Evolutionary conservation across 2,329 filamentous ascomycete genomes (phyloP), one percentile per base, ranked within the genome.

Genomic region (Colletotrichum sp.): DNA sequence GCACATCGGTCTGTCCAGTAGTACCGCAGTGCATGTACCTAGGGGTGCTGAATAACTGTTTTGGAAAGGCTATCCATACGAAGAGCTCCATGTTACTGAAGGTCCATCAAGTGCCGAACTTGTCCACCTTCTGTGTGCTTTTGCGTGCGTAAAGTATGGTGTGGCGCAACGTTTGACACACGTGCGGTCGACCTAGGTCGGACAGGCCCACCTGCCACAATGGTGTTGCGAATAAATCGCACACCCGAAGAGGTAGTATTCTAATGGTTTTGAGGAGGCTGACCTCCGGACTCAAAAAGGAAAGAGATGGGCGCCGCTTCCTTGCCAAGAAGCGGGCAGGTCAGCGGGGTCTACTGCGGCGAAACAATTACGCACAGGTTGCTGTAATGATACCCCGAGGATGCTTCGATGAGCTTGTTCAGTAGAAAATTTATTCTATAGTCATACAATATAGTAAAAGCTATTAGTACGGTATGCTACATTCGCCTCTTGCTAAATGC

Each of bases 221-320:
- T 48, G 43, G 43, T 48, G 43, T 21, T 21, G 18, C 7, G 6
- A 48, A 7, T 48, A 3, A 48, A 21, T 13, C n/a, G 2, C n/a
- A 21, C 0, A 48, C 3, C 43, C 43, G 0, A 13, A 48, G 43
- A 4, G n/a, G 5, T 0, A 21, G 1, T 48, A 2, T 2, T 4
- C 3, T 9, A 21, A 48, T 48, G 10, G 9, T n/a, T 21, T 2
- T 3, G 18, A n/a, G 43, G 43, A 48, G 6, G 43, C 6, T 48
- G 43, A 2, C 1, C 9, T 48, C 43, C 43, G 43, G 1, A 12
- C 43, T 48, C 9, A 48, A 86, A 87, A 67, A 87, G 52, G 52
- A 57, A 57, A 57, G 52, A 57, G 52, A 57, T 57, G 0, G 1
- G 52, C 24, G 24, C 24, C 21, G 24, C 24, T 18, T 57, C 24